phyloP scores from a whole-genome alignment of 139 green algal species.

The Desmodesmus armatus region DNA sequence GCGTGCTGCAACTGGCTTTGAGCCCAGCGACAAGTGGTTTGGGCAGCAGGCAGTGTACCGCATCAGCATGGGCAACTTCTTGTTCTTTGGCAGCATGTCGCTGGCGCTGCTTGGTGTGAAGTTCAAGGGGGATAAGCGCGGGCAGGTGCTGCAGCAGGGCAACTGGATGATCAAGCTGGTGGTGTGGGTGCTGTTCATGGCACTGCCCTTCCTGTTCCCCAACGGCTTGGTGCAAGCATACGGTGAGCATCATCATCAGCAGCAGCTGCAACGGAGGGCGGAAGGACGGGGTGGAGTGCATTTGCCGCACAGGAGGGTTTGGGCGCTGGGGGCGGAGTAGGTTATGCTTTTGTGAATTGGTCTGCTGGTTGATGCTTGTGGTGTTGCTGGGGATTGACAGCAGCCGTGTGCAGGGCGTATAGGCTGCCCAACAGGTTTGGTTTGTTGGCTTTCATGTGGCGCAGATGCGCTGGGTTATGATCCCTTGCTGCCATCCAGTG shows the following conservation, averaged over 20 bases:
- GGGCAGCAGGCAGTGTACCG: slow-evolving; percentile 96
- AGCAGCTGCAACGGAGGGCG: neutral
- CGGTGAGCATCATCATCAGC: slow-evolving; percentile 56
- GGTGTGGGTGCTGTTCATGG: slow-evolving; percentile 84
- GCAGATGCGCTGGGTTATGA: too few relatives aligned
- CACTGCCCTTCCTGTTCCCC: slow-evolving; percentile 89
- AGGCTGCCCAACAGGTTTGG: too few relatives aligned
- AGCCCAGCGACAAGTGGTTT: slow-evolving; percentile 85
- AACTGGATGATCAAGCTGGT: slow-evolving; percentile 89
- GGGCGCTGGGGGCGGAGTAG: neutral
- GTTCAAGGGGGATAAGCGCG: slow-evolving; percentile 84
- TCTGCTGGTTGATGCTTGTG: neutral
- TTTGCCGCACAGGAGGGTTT: neutral
- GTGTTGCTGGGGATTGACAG: neutral
- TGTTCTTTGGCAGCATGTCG: slow-evolving; percentile 90
- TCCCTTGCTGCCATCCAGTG: too few relatives aligned
- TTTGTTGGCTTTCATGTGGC: neutral
- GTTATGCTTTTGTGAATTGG: too few relatives aligned
- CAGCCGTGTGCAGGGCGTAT: too few relatives aligned
- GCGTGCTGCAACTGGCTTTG: slow-evolving; percentile 47
- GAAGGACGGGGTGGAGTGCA: neutral
- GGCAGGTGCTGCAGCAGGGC: slow-evolving; percentile 89
- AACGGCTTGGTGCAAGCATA: slow-evolving; percentile 81
- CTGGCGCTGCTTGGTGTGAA: slow-evolving; percentile 83
- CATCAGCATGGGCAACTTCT: slow-evolving; percentile 93